phyloP scores from a whole-genome alignment of 768 basidiomycete species.

The Amanita pallidorosea region DNA sequence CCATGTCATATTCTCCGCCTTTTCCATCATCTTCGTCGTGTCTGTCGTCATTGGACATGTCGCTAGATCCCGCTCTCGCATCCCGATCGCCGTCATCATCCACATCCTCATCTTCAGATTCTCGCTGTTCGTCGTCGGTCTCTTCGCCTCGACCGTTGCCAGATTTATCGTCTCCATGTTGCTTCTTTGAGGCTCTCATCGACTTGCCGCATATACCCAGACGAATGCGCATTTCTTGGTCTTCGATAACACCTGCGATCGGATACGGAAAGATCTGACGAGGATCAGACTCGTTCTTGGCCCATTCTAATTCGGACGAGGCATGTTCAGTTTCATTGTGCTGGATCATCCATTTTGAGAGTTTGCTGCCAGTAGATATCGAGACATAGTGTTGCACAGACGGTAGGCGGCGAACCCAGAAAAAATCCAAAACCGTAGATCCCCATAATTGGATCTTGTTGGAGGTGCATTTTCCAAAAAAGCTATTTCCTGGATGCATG shows the following conservation, averaged over 20 bases:
- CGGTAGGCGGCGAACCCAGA: slow-evolving; percentile 15
- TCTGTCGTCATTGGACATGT: no score
- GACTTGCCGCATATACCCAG: background rate
- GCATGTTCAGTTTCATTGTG: slow-evolving; percentile 23
- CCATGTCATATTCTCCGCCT: background rate
- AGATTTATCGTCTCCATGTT: background rate
- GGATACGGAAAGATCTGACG: slow-evolving; percentile 17
- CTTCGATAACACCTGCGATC: slow-evolving; percentile 15
- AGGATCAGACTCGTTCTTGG: slow-evolving; percentile 25
- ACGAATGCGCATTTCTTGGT: slow-evolving; percentile 9
- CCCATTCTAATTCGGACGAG: slow-evolving; percentile 19
- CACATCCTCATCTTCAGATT: background rate
- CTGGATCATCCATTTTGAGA: slow-evolving; percentile 23
- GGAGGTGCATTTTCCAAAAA: slow-evolving; percentile 9
- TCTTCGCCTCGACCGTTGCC: background rate
- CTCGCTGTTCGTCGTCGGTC: background rate
- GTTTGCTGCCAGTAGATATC: slow-evolving; percentile 23
- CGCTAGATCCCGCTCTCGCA: background rate
- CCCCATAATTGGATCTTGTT: slow-evolving; percentile 29
- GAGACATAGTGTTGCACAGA: slow-evolving; percentile 8
- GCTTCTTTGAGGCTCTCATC: background rate
- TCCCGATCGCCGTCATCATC: background rate
- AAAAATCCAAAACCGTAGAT: slow-evolving; percentile 31
- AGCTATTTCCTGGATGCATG: slow-evolving; percentile 5
- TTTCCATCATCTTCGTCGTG: background rate